Evolutionary conservation across 192 early-diverging fungal species (phyloP).

Genomic region (Thamnidium elegans): DNA sequence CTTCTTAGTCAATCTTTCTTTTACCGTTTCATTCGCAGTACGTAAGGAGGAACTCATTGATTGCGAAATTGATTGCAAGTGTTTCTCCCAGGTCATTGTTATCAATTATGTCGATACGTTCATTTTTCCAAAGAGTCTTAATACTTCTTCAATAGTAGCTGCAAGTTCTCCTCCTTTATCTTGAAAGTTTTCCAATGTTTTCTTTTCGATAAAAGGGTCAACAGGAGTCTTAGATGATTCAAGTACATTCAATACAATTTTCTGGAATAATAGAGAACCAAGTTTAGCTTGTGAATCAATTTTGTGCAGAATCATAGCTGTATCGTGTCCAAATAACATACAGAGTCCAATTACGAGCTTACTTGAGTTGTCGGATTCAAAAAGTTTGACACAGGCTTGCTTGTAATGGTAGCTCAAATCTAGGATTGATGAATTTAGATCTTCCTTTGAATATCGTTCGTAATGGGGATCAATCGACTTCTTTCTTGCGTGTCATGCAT

Average conservation of each 20-base stretch:
- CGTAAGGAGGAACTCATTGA: constrained; percentile 42
- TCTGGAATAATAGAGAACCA: constrained; percentile 15
- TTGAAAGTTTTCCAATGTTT: neutral
- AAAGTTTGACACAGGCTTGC: no score
- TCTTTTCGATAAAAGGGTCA: constrained; percentile 10
- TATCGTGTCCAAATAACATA: constrained; percentile 11
- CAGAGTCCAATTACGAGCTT: no score
- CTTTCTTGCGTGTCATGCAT: constrained; percentile 6
- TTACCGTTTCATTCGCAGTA: constrained; percentile 43
- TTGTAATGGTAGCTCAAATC: no score
- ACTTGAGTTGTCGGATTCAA: no score
- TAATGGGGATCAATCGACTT: constrained; percentile 13
- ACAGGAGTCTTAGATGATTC: constrained; percentile 4
- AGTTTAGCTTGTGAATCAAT: constrained; percentile 21
- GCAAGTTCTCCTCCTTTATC: constrained; percentile 13
- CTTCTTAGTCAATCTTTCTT: constrained; percentile 4
- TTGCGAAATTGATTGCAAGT: constrained; percentile 7
- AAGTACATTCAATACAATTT: constrained; percentile 11
- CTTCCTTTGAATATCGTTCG: constrained; percentile 10
- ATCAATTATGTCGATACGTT: constrained; percentile 10
- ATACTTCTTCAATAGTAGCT: constrained; percentile 2
- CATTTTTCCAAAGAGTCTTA: constrained; percentile 13
- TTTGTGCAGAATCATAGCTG: constrained; percentile 9
- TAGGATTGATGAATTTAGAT: constrained; percentile 8
- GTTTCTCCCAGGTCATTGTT: constrained; percentile 11